Evolutionary conservation across 2,329 filamentous ascomycete species (phyloP).

Genomic region (Epichloe festucae): DNA sequence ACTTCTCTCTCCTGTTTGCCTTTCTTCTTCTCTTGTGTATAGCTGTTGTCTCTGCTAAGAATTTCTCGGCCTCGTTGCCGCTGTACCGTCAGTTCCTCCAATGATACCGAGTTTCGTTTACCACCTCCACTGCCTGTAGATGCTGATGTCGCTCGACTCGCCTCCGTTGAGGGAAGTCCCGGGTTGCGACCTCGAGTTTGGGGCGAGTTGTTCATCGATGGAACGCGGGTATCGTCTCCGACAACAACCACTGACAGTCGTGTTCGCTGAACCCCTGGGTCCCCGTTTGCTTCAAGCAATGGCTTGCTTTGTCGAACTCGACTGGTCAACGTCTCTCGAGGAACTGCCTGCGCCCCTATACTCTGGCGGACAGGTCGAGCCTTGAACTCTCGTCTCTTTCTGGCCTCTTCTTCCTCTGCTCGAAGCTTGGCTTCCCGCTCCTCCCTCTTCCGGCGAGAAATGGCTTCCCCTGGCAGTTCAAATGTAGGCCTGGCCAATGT

Average conservation of each 20-base stretch:
- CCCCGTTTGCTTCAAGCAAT: constrained; percentile 15
- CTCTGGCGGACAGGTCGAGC: constrained; percentile 41
- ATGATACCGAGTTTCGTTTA: constrained; percentile 35
- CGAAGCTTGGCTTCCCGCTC: constrained; percentile 41
- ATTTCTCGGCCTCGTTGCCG: constrained; percentile 40
- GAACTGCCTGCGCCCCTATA: constrained; percentile 26
- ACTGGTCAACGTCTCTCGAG: constrained; percentile 46
- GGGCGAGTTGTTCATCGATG: constrained; percentile 6
- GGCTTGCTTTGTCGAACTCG: constrained; percentile 37
- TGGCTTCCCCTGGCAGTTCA: constrained; percentile 52
- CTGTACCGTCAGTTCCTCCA: constrained; percentile 37
- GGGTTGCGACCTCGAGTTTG: constrained; percentile 17
- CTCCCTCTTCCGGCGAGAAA: constrained; percentile 42
- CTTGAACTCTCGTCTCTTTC: constrained; percentile 49
- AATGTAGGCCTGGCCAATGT: constrained; percentile 42
- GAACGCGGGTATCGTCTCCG: constrained; percentile 2
- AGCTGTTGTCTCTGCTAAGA: constrained; percentile 37
- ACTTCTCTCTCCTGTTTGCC: constrained; percentile 42
- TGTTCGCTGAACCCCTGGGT: constrained; percentile 11
- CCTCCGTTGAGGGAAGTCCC: constrained; percentile 12
- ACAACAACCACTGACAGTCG: constrained; percentile 12
- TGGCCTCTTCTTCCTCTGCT: constrained; percentile 47
- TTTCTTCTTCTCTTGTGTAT: constrained; percentile 33
- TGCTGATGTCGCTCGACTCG: constrained; percentile 30
- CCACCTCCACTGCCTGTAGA: constrained; percentile 31